Conservation (phyloP, 2,329 filamentous ascomycete species). For the Saccharata proteae region DNA sequence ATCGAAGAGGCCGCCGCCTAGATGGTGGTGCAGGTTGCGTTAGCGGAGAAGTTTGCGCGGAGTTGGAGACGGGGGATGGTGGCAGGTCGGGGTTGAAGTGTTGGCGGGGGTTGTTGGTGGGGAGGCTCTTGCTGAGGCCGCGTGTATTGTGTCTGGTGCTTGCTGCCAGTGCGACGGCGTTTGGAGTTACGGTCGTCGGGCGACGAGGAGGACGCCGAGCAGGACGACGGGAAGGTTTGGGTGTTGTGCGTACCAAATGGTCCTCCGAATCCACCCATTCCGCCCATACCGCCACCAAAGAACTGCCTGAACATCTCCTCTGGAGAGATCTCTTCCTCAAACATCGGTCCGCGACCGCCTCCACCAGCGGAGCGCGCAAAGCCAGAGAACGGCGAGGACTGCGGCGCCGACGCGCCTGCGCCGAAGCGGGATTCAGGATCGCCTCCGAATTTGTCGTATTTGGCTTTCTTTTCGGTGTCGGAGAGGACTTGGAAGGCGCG, state of each 20-base stretch:
- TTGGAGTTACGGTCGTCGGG: slow-evolving; percentile 4
- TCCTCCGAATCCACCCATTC: slow-evolving; percentile 48
- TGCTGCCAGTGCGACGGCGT: too few relatives aligned
- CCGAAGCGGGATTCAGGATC: slow-evolving; percentile 86
- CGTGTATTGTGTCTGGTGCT: too few relatives aligned
- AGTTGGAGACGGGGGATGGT: too few relatives aligned
- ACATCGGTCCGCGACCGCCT: slow-evolving; percentile 47
- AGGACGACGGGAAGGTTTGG: too few relatives aligned
- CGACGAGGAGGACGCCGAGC: background rate
- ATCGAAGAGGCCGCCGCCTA: slow-evolving; percentile 50
- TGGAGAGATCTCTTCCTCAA: slow-evolving; percentile 84
- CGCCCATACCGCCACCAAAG: slow-evolving; percentile 63
- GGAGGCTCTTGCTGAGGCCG: too few relatives aligned
- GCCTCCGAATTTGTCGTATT: slow-evolving; percentile 78
- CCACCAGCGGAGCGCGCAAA: slow-evolving; percentile 42
- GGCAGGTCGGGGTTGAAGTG: too few relatives aligned
- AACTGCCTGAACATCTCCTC: slow-evolving; percentile 97
- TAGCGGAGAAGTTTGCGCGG: too few relatives aligned
- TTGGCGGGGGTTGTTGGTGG: too few relatives aligned
- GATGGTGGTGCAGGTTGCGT: background rate
- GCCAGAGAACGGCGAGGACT: slow-evolving; percentile 52
- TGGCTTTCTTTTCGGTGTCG: slow-evolving; percentile 83
- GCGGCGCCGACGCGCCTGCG: slow-evolving; percentile 40
- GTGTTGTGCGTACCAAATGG: slow-evolving; percentile 48
- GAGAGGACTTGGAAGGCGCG: slow-evolving; percentile 86